Evolutionary conservation across 768 basidiomycete species (phyloP), one percentile per base, ranked within the genome.

Genomic region (Tricholoma saponaceum): DNA sequence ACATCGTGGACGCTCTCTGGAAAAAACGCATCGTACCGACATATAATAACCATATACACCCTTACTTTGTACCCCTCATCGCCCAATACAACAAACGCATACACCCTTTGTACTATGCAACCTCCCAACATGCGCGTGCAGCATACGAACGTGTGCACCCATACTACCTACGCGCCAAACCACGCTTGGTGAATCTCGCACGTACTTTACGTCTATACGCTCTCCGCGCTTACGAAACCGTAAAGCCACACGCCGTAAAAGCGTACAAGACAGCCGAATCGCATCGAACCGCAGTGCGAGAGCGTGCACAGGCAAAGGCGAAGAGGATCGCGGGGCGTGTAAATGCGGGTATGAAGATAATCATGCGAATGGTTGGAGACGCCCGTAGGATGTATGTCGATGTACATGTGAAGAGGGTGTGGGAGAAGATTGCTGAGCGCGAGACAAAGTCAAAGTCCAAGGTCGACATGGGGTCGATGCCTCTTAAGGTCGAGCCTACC

Each of bases 351-450:
- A 63, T 76, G 16, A 66, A 76, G 35, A 60, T 2, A 12, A 7
- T 16, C 16, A 3, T 49, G 16, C 3, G 37, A 63, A 66, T 60
- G 75, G 67, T 74, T 3, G 80, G 76, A 20, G 76, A 76, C 13
- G 78, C 82, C 30, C 76, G 88, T 33, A 76, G 83, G 58, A 75
- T 79, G 52, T 90, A 84, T 63, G 90, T 92, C 5, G 90, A 92
- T 66, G 88, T 87, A 0, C 90, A 92, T 60, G 79, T 91, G n/a
- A 71, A 76, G 51, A 81, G 79, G 64, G 89, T 92, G 39, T 90
- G 88, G 87, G 89, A 84, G 51, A 86, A 88, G 64, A 86, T 90
- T 37, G 78, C 79, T 57, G 86, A 87, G 30, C 65, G 75, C 77
- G 60, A 84, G 22, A 49, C 55, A 4, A 32, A 22, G 25, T 52